A percentile compares a stretch with the other conserved stretches of the same genome.
These are phyloP conservation scores for Pezicula carpinea DNA, from an alignment of 2,329 filamentous ascomycete species.

Conservation along the genomic window DNA sequence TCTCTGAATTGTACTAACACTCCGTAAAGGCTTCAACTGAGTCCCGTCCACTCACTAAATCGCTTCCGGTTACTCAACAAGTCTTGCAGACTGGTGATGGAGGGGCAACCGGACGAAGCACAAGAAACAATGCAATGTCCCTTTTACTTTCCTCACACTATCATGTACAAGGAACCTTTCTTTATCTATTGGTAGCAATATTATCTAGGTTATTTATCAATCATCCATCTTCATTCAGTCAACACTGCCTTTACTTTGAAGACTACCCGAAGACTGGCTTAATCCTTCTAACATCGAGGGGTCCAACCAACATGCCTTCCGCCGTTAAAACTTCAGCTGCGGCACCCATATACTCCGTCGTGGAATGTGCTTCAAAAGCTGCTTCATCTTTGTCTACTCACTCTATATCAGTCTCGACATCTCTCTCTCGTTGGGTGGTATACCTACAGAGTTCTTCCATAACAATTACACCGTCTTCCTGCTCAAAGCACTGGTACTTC, in stretches of 20 bases:
- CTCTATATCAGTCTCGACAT: not conserved
- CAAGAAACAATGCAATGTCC: too few relatives aligned
- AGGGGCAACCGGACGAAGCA: too few relatives aligned
- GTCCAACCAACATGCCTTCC: slow-evolving; percentile 10
- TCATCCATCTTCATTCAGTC: too few relatives aligned
- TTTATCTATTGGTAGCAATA: too few relatives aligned
- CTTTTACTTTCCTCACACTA: too few relatives aligned
- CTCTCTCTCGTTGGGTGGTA: not conserved
- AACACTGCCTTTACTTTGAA: slow-evolving; percentile 6
- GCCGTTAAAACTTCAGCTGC: slow-evolving; percentile 4
- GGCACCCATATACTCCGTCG: slow-evolving; percentile 11
- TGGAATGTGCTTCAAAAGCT: slow-evolving; percentile 13
- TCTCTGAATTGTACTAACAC: too few relatives aligned
- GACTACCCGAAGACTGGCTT: slow-evolving; percentile 15
- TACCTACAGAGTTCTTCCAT: slow-evolving; percentile 14
- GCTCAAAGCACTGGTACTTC: slow-evolving; percentile 16
- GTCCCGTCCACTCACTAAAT: too few relatives aligned
- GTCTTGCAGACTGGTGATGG: too few relatives aligned
- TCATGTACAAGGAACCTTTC: too few relatives aligned
- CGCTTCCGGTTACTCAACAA: too few relatives aligned
- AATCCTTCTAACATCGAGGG: slow-evolving; percentile 17
- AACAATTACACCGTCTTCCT: slow-evolving; percentile 12
- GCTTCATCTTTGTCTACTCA: slow-evolving; percentile 9
- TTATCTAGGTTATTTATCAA: too few relatives aligned
- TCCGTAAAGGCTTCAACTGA: too few relatives aligned